Evolutionary conservation across 164 flowering plant species (phyloP).

Genomic region (Liriodendron chinense): DNA sequence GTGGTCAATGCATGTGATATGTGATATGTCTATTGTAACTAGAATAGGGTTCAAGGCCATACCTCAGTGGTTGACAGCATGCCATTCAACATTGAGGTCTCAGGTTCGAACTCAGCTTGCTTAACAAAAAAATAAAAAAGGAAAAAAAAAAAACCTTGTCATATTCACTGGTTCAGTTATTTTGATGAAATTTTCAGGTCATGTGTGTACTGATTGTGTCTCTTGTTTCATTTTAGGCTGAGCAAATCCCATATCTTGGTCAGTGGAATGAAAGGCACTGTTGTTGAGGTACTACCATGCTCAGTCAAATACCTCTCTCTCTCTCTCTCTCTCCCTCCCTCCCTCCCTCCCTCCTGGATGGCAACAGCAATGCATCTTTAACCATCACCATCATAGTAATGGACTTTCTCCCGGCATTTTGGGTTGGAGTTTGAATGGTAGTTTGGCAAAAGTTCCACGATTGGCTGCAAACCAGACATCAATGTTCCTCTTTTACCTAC

Average conservation of each 20-base stretch:
- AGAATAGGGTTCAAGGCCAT: too few relatives aligned
- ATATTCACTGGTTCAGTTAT: background rate
- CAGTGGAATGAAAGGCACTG: conserved; percentile 77
- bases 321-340: conserved; percentile 5
- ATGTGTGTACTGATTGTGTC: background rate
- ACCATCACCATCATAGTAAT: too few relatives aligned
- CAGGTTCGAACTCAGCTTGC: background rate
- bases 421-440: too few relatives aligned
- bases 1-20: background rate
- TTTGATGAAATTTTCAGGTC: background rate
- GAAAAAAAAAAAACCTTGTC: too few relatives aligned
- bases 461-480: too few relatives aligned
- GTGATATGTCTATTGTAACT: background rate
- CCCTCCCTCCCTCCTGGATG: background rate
- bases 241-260: conserved; percentile 86
- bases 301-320: background rate
- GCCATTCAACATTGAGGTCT: background rate
- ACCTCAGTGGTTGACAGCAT: background rate
- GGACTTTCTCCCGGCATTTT: too few relatives aligned
- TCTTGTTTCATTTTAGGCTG: conserved; percentile 38
- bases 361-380: too few relatives aligned
- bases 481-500: too few relatives aligned
- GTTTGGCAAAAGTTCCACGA: too few relatives aligned
- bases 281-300: conserved; percentile 59
- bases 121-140: too few relatives aligned